Conservation (phyloP, 1,139 yeast genomes). For the Candida pseudoviswanathii region DNA sequence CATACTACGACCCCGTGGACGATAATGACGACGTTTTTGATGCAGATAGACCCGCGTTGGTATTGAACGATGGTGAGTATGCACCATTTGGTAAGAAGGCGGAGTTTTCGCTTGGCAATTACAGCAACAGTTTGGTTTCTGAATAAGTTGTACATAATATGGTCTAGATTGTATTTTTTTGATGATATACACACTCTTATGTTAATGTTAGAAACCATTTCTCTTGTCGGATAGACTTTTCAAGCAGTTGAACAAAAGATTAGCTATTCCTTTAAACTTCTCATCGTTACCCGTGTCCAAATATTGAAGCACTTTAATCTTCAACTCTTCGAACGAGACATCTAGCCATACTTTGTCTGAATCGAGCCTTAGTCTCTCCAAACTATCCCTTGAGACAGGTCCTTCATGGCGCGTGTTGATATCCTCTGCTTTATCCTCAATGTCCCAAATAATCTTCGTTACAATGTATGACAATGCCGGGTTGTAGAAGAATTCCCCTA, state of each 20-base stretch:
- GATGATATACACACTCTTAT: too few species aligned
- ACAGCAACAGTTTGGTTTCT: slow-evolving; percentile 12
- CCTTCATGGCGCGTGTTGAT: slow-evolving; percentile 45
- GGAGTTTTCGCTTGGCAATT: slow-evolving; percentile 11
- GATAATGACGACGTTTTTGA: slow-evolving; percentile 36
- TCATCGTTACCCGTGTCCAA: slow-evolving; percentile 24
- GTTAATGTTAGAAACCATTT: too few species aligned
- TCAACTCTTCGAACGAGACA: slow-evolving; percentile 38
- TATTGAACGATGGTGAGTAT: slow-evolving; percentile 22
- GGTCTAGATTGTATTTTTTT: too few species aligned
- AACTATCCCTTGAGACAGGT: slow-evolving; percentile 41
- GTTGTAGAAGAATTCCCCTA: slow-evolving; percentile 54
- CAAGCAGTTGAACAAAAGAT: slow-evolving; percentile 48
- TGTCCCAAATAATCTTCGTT: slow-evolving; percentile 43
- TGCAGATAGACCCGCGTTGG: slow-evolving; percentile 30
- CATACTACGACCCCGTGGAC: slow-evolving; percentile 39
- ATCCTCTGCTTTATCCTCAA: slow-evolving; percentile 44
- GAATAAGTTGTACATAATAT: neutral
- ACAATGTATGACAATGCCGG: slow-evolving; percentile 55
- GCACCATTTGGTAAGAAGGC: slow-evolving; percentile 9
- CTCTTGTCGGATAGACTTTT: slow-evolving; percentile 39
- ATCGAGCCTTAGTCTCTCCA: slow-evolving; percentile 23
- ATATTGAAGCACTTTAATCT: slow-evolving; percentile 35
- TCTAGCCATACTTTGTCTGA: slow-evolving; percentile 31
- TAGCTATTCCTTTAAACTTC: slow-evolving; percentile 47